These are phyloP conservation scores for Chytriomyces sp. DNA, from an alignment of 192 early-diverging fungal genomes.

Conservation along the genomic window DNA sequence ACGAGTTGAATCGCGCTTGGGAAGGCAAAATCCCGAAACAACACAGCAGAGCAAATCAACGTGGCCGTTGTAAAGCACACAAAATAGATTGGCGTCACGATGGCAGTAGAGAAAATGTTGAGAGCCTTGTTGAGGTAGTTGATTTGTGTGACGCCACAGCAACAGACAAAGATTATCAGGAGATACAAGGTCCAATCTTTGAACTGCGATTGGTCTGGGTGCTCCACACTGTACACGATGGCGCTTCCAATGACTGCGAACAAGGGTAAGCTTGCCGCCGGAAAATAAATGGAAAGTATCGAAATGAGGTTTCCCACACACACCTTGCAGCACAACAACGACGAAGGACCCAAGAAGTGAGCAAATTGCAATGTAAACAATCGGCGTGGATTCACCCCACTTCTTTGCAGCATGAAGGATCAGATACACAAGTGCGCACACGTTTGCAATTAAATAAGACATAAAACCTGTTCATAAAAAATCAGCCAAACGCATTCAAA, in stretches of 20 bases:
- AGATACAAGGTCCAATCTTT: conserved; percentile 72
- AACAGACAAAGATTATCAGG: conserved; percentile 60
- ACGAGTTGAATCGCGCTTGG: conserved; percentile 33
- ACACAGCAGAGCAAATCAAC: conserved; percentile 65
- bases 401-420: conserved; percentile 62
- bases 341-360: conserved; percentile 70
- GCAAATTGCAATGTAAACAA: conserved; percentile 61
- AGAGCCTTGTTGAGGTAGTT: conserved; percentile 76
- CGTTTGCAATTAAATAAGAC: conserved; percentile 55
- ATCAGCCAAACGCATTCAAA: background rate
- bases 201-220: conserved; percentile 59
- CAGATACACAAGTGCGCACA: conserved; percentile 47
- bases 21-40: conserved; percentile 67
- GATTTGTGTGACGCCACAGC: conserved; percentile 63
- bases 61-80: conserved; percentile 76
- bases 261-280: conserved; percentile 22
- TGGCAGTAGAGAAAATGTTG: conserved; percentile 70
- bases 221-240: conserved; percentile 62
- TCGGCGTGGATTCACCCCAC: conserved; percentile 63
- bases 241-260: conserved; percentile 58
- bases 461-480: conserved; percentile 60
- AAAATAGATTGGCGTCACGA: conserved; percentile 79
- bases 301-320: background rate
- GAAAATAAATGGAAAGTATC: background rate
- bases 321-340: conserved; percentile 67